Percentiles rank a stretch among this genome's conserved stretches.
Conservation (phyloP, 805 yeast species). For the Myxozyma geophila region DNA sequence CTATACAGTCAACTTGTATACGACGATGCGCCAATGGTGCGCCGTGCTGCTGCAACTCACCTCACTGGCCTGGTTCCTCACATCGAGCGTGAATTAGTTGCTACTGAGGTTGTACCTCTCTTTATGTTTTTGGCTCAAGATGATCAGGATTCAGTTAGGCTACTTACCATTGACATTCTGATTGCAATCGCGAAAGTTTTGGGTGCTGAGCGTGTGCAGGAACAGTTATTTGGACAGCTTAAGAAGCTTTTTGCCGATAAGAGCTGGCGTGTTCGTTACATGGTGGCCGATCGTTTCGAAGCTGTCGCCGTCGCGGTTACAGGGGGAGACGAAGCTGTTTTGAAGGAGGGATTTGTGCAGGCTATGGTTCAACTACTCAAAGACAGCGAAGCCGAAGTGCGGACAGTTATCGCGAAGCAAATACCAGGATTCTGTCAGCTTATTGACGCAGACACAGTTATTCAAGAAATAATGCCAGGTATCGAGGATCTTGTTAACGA, state of each 20-base stretch:
- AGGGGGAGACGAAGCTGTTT: slow-evolving; percentile 51
- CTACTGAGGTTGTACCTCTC: slow-evolving; percentile 36
- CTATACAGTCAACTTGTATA: slow-evolving; percentile 71
- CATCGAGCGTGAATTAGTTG: slow-evolving; percentile 31
- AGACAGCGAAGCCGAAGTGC: slow-evolving; percentile 95
- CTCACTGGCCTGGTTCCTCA: slow-evolving; percentile 45
- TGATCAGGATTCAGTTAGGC: slow-evolving; percentile 93
- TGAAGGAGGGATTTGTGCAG: slow-evolving; percentile 60
- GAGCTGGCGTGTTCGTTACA: slow-evolving; percentile 97
- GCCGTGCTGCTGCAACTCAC: slow-evolving; percentile 88
- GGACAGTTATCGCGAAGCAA: slow-evolving; percentile 92
- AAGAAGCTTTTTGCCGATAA: slow-evolving; percentile 79
- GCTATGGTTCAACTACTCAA: slow-evolving; percentile 78
- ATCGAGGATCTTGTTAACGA: slow-evolving; percentile 85
- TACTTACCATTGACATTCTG: slow-evolving; percentile 83
- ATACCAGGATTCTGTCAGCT: slow-evolving; percentile 59
- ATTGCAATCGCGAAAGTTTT: slow-evolving; percentile 66
- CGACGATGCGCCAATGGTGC: slow-evolving; percentile 98
- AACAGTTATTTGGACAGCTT: slow-evolving; percentile 51
- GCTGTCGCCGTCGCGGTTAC: slow-evolving; percentile 65
- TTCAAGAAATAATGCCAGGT: slow-evolving; percentile 77
- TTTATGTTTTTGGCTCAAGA: slow-evolving; percentile 57
- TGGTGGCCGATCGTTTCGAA: slow-evolving; percentile 94
- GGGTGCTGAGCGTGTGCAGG: slow-evolving; percentile 35
- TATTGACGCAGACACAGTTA: slow-evolving; percentile 54